phyloP scores from a whole-genome alignment of 2,329 filamentous ascomycete species.

The Fragosphaeria purpurea region DNA sequence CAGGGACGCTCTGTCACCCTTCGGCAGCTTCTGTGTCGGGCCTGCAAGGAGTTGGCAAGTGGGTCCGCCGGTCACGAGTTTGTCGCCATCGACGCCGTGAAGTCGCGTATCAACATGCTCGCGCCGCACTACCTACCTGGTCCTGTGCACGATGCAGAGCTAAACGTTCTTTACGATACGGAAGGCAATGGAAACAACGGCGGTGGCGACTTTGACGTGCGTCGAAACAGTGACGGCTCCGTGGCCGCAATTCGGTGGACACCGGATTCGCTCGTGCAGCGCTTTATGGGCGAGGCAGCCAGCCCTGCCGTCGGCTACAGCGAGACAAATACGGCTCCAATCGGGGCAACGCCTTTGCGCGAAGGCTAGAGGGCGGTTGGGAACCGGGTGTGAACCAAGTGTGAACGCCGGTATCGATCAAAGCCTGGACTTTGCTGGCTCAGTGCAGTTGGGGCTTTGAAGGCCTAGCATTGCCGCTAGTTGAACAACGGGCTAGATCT shows the following conservation, averaged over 20 bases:
- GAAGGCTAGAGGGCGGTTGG: too few relatives aligned
- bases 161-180: conserved; percentile 80
- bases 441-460: too few relatives aligned
- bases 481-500: too few relatives aligned
- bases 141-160: conserved; percentile 51
- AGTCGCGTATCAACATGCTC: conserved; percentile 53
- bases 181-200: conserved; percentile 81
- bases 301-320: too few relatives aligned
- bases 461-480: too few relatives aligned
- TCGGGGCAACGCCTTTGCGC: too few relatives aligned
- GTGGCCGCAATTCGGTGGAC: conserved; percentile 42
- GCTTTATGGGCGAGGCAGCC: too few relatives aligned
- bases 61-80: conserved; percentile 41
- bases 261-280: conserved; percentile 22
- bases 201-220: conserved; percentile 74
- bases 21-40: conserved; percentile 64
- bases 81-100: conserved; percentile 57
- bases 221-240: conserved; percentile 36
- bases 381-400: too few relatives aligned
- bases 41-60: conserved; percentile 53
- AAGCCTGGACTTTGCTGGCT: too few relatives aligned
- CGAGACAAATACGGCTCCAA: too few relatives aligned
- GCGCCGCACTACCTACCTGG: conserved; percentile 1
- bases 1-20: conserved; percentile 59
- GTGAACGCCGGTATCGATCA: too few relatives aligned